phyloP scores from a whole-genome alignment of 345 rosid genomes.

The Rhodamnia argentea region DNA sequence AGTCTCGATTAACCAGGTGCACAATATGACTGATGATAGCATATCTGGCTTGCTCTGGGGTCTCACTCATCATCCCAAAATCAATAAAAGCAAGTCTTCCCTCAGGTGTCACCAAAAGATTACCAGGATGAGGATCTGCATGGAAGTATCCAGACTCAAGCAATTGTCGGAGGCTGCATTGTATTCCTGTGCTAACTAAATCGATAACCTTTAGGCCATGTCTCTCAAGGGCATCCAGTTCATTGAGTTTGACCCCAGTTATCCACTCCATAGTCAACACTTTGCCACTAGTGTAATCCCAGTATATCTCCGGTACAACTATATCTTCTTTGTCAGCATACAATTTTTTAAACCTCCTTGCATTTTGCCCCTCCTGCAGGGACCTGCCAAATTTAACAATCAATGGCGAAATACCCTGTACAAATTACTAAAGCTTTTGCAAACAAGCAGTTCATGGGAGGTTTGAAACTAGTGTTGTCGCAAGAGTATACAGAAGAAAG shows the following conservation, averaged over 20 bases:
- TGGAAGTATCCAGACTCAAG: slow-evolving; percentile 94
- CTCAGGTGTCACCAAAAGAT: slow-evolving; percentile 91
- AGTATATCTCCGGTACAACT: slow-evolving; percentile 87
- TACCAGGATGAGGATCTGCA: slow-evolving; percentile 99
- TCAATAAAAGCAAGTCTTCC: slow-evolving; percentile 97
- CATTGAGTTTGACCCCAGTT: slow-evolving; percentile 80
- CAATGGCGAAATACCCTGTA: slow-evolving; percentile 16
- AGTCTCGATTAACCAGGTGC: slow-evolving; percentile 94
- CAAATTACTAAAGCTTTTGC: background rate
- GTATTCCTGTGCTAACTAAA: slow-evolving; percentile 85
- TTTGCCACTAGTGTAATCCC: slow-evolving; percentile 87
- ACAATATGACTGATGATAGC: slow-evolving; percentile 83
- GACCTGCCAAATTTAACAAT: slow-evolving; percentile 42
- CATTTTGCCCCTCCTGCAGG: slow-evolving; percentile 92
- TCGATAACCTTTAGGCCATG: slow-evolving; percentile 92
- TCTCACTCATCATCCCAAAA: slow-evolving; percentile 99
- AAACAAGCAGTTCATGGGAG: background rate
- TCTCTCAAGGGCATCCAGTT: slow-evolving; percentile 69
- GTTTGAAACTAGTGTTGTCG: background rate
- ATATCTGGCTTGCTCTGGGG: slow-evolving; percentile 94
- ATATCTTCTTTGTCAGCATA: slow-evolving; percentile 89
- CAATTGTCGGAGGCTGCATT: slow-evolving; percentile 88
- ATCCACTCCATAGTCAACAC: slow-evolving; percentile 98
- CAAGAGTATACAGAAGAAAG: background rate
- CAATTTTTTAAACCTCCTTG: slow-evolving; percentile 73